Conservation (phyloP, 2,329 filamentous ascomycete genomes). For the Diaporthe velutina region DNA sequence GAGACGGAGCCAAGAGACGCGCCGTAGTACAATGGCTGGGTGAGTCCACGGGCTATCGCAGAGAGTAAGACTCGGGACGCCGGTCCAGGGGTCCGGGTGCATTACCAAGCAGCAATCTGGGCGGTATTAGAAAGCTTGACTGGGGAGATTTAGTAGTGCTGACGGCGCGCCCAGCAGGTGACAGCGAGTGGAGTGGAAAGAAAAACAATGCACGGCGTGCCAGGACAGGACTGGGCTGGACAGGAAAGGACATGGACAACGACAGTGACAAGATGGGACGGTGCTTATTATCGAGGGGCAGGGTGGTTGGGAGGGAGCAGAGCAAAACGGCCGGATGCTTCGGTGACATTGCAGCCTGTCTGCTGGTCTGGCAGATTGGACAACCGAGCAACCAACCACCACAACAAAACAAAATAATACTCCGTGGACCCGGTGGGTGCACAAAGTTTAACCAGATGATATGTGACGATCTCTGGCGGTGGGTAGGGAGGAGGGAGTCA, state of each 20-base stretch:
- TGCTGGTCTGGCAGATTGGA: background rate
- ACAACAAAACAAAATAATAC: background rate
- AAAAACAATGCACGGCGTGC: background rate
- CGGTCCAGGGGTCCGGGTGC: background rate
- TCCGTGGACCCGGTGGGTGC: background rate
- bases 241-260: background rate
- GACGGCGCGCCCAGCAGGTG: background rate
- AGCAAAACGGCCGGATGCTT: background rate
- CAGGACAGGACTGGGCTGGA: background rate
- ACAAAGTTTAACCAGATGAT: slow-evolving; percentile 4
- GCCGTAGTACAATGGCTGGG: background rate
- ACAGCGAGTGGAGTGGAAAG: background rate
- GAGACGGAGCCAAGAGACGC: background rate
- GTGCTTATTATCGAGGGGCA: slow-evolving; percentile 14
- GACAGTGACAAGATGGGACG: background rate
- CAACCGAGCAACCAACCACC: background rate
- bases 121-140: slow-evolving; percentile 3
- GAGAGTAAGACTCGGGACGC: background rate
- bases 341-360: slow-evolving; percentile 12
- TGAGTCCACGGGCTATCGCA: background rate
- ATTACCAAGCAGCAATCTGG: slow-evolving; percentile 15
- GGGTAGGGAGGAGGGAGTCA: background rate
- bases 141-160: background rate
- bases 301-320: background rate
- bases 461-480: slow-evolving; percentile 24